A percentile compares a stretch with the other conserved stretches of the same genome.
Evolutionary conservation across 331 rosid species (phyloP).

Genomic region (Prunus yedoensis): DNA sequence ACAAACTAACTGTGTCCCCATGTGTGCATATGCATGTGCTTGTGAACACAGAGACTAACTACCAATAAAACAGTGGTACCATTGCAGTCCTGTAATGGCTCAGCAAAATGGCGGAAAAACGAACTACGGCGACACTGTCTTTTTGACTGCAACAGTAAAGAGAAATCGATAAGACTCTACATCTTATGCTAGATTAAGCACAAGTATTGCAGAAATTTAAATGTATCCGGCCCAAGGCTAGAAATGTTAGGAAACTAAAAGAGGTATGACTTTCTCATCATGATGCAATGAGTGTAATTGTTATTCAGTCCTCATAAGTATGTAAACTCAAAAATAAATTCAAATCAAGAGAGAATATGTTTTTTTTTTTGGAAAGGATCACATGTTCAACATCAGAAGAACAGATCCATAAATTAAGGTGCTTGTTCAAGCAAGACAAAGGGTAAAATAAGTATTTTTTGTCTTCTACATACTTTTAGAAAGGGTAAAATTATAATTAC

Average conservation of each 20-base stretch:
- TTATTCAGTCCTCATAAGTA: neutral
- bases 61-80: slow-evolving; percentile 43
- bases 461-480: no score
- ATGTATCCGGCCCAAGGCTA: neutral
- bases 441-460: no score
- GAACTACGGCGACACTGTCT: slow-evolving; percentile 78
- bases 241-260: neutral
- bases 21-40: neutral
- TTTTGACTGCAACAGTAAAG: slow-evolving; percentile 60
- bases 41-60: neutral
- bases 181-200: neutral
- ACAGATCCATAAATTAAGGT: no score
- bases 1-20: neutral
- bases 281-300: neutral
- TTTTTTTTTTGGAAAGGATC: no score
- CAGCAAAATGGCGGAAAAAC: slow-evolving; percentile 84
- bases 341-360: no score
- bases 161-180: neutral
- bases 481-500: no score
- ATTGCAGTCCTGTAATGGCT: slow-evolving; percentile 89
- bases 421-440: no score
- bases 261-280: neutral
- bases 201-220: neutral
- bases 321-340: no score
- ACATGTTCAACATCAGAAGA: no score